Evolutionary conservation across 208 protist species (phyloP), one percentile per base, ranked within the genome.

Genomic region (Leishmania lainsoni): DNA sequence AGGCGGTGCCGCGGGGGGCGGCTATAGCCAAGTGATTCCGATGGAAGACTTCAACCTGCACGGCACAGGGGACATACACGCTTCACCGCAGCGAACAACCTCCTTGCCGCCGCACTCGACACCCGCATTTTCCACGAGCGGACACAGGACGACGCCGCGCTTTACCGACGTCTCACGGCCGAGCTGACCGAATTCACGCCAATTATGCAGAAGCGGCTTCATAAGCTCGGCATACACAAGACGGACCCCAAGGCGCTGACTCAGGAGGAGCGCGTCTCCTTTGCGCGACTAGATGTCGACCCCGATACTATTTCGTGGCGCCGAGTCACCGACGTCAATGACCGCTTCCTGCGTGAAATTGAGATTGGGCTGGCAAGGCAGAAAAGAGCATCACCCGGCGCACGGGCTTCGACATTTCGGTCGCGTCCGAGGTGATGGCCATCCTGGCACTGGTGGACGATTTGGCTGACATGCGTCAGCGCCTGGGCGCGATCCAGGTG

Each of bases 1-100:
- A 78, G 99, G 99, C 48, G 99, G 99, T 17, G 99, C 99, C 20
- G 99, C 99, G 1, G 99, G 99, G 49, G 99, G 99, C 56, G 99
- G 98, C 20, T 99, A 99, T 85, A 97, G 98, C 68, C 98, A 99
- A 88, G 93, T 97, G n/a, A 96, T 98, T 74, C 97, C 98, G 14
- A 99, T 99, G 97, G 97, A 99, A 81, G 99, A 99, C 76, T 99
- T 99, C 86, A 99, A 99, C 90, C 89, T 99, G 26, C 99, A 99
- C 87, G 92, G 99, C 61, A 99, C 98, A 5, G 98, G 98, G 22
- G 99, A 99, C 88, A 99, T 99, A 79, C 99, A 99, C 88, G 99
- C 99, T 54, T 99, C 84, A 98, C 97, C 16, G 99, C 98, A 3
- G 99, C 99, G 9, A 99, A 99, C 89, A 99, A 99, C 78, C 87